Evolutionary conservation across 2,329 filamentous ascomycete genomes (phyloP).

Genomic region (Hypoxylon sp.): DNA sequence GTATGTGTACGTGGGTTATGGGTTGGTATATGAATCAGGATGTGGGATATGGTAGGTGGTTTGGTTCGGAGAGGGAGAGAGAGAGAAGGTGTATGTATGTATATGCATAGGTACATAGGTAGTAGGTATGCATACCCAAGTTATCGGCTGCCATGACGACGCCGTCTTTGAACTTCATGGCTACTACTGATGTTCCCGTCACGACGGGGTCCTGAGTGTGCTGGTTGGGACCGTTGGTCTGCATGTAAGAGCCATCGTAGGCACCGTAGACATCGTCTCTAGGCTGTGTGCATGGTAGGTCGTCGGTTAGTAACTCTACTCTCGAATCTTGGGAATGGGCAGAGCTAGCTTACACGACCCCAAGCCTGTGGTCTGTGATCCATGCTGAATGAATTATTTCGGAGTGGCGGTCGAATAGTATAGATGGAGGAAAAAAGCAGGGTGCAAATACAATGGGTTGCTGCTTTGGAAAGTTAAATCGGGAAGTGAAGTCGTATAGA

Average conservation of each 20-base stretch:
- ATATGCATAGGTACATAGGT: constrained; percentile 4
- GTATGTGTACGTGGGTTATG: no score
- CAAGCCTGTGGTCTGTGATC: constrained; percentile 78
- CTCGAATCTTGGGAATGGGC: constrained; percentile 6
- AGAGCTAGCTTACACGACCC: constrained; percentile 69
- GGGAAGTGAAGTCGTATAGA: no score
- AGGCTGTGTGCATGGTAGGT: constrained; percentile 68
- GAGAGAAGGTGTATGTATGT: neutral
- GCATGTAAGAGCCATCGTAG: constrained; percentile 89
- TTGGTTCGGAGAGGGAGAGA: neutral
- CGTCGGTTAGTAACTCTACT: constrained; percentile 49
- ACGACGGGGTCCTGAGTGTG: constrained; percentile 94
- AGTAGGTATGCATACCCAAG: constrained; percentile 68
- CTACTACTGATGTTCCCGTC: constrained; percentile 94
- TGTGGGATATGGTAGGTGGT: no score
- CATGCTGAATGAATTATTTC: no score
- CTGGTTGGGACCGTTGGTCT: constrained; percentile 74
- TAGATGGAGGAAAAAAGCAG: constrained; percentile 19
- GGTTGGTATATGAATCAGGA: no score
- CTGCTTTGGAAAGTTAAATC: constrained; percentile 8
- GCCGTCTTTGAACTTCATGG: constrained; percentile 94
- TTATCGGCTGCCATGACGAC: constrained; percentile 98
- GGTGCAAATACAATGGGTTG: constrained; percentile 12
- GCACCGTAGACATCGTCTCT: constrained; percentile 96
- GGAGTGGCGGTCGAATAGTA: no score